Base-by-base conservation (phyloP, 805 yeast species). In the Barnettozyma vustinii region DNA sequence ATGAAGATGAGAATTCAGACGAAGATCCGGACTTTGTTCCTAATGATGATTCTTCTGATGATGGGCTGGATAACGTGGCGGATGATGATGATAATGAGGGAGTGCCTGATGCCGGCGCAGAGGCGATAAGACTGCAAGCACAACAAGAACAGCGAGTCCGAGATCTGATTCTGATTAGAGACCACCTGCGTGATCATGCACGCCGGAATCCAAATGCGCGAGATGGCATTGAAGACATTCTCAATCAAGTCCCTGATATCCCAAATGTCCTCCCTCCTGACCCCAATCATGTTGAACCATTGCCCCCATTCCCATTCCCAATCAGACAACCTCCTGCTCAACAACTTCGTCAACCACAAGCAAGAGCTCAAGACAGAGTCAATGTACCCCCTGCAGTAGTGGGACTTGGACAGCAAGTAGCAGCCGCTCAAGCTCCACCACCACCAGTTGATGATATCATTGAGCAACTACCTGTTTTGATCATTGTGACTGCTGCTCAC, bases 11-110 rank as follows among this genome's bases (percentile, higher is more conserved):
- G 16, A 26, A 40, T 16, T 40, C 43, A 13, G 45, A 42, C 19
- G 18, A 30, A 15, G 68, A 66, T 45, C 64, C 64, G 8, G 66
- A 66, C 51, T 59, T 61, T 19, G 54, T 43, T n/a, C 61, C 60
- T 18, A 51, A 45, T 4, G 56, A 49, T 35, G 52, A 46, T 5
- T 40, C 44, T 6, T 45, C 44, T 5, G 44, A 45, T 25, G 41
- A 39, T 9, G 43, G 26, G 15, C 23, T 39, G 18, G 36, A 46
- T 25, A 42, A 40, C 8, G 7, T 20, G 13, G 46, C 25, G 16
- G 37, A 33, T 13, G 45, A 21, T 5, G 49, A 20, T 20, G 44
- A 33, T 9, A 25, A 26, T 18, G 42, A 39, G 27, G 42, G 6
- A 10, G 21, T 18, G 7, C 13, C 19, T 23, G 42, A 21, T 21